Percentiles rank a stretch among this genome's conserved stretches.
These are phyloP conservation scores for Hypoxylon perforatum DNA, from an alignment of 495 filamentous ascomycete species.

Conservation along the genomic window DNA sequence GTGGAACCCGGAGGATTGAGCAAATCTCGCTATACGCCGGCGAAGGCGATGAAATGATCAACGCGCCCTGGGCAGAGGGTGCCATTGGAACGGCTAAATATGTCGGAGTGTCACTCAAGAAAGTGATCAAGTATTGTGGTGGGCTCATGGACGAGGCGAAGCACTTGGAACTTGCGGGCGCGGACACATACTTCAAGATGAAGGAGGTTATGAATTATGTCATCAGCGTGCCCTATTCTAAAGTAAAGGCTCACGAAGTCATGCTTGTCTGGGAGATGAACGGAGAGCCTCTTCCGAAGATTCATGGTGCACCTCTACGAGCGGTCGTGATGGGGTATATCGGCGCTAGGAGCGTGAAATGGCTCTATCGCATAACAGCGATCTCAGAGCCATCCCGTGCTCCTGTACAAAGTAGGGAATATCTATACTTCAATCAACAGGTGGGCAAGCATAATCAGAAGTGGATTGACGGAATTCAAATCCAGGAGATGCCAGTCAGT, in stretches of 20 bases:
- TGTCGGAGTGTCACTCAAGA: conserved; percentile 71
- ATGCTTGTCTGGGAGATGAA: conserved; percentile 80
- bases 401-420: conserved; percentile 63
- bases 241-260: conserved; percentile 73
- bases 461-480: conserved; percentile 65
- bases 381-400: conserved; percentile 54
- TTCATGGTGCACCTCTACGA: conserved; percentile 73
- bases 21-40: conserved; percentile 72
- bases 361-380: conserved; percentile 66
- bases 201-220: conserved; percentile 70
- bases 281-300: conserved; percentile 70
- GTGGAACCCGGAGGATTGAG: conserved; percentile 74
- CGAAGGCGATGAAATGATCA: conserved; percentile 74
- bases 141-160: conserved; percentile 64
- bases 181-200: conserved; percentile 75
- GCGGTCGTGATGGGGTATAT: conserved; percentile 73
- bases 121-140: conserved; percentile 73
- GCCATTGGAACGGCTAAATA: conserved; percentile 74
- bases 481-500: conserved; percentile 73
- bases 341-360: conserved; percentile 67
- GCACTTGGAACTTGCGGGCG: conserved; percentile 73
- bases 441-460: conserved; percentile 69
- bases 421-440: conserved; percentile 69
- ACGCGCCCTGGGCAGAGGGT: conserved; percentile 74
- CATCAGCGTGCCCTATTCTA: conserved; percentile 71